A percentile compares a stretch with the other conserved stretches of the same genome.
Conservation (phyloP, 768 basidiomycete genomes). For the Termitomyces sp. region DNA sequence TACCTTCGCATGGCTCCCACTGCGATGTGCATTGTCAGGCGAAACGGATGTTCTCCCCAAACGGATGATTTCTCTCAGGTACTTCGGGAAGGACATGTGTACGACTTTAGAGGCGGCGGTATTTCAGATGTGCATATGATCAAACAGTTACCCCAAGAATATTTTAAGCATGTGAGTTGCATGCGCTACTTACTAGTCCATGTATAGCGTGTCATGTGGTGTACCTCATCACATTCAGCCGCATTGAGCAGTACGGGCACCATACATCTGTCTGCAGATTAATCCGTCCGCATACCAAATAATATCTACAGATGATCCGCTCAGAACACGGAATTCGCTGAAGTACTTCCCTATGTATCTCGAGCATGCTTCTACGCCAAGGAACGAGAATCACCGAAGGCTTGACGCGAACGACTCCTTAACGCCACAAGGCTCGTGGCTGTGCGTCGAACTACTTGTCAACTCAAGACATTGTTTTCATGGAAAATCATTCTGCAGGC, state of each 20-base stretch:
- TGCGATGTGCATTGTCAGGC: not conserved
- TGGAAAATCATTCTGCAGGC: constrained; percentile 1
- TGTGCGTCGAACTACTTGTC: constrained; percentile 15
- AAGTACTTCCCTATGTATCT: not conserved
- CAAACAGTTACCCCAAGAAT: not conserved
- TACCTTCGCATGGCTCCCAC: no score
- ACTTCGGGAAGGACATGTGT: not conserved
- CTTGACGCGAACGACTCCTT: not conserved
- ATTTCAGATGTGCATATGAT: not conserved
- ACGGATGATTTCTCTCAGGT: not conserved
- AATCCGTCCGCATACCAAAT: not conserved
- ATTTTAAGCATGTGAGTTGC: not conserved
- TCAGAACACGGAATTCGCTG: not conserved
- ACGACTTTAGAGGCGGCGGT: not conserved
- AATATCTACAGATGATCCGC: constrained; percentile 2
- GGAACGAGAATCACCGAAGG: constrained; percentile 6
- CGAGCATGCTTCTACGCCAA: not conserved
- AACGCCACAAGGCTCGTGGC: constrained; percentile 23
- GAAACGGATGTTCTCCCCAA: not conserved
- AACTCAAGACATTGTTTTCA: not conserved
- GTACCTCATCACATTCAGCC: not conserved
- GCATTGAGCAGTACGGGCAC: not conserved
- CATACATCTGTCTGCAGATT: not conserved
- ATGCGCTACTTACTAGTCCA: not conserved
- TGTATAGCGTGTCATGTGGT: not conserved